These are phyloP conservation scores for Acrocalymma vagum DNA, from an alignment of 2,329 filamentous ascomycete genomes.

Conservation along the genomic window DNA sequence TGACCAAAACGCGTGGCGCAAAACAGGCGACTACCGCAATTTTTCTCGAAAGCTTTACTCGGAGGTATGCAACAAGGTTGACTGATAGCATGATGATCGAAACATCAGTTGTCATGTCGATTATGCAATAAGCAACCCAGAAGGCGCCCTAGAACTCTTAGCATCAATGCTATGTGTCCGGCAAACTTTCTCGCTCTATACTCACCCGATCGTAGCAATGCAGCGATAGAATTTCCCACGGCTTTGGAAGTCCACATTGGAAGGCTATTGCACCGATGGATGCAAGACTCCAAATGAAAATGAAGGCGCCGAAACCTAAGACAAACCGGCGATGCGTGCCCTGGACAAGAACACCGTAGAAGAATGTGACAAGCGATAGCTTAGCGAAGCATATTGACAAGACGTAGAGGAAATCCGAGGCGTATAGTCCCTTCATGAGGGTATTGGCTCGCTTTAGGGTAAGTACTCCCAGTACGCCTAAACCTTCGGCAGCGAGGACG, in stretches of 20 bases:
- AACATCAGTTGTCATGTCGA: constrained; percentile 42
- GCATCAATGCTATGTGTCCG: constrained; percentile 8
- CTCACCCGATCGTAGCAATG: constrained; percentile 40
- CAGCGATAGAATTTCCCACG: constrained; percentile 37
- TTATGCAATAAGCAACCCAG: constrained; percentile 43
- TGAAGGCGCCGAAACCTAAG: constrained; percentile 27
- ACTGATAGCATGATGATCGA: constrained; percentile 40
- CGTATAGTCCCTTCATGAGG: constrained; percentile 42
- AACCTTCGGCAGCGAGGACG: constrained; percentile 34
- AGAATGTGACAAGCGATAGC: constrained; percentile 38
- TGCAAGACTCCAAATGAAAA: constrained; percentile 34
- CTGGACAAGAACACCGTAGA: constrained; percentile 29
- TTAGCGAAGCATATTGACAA: constrained; percentile 38
- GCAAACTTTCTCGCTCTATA: not conserved
- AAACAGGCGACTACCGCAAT: constrained; percentile 41
- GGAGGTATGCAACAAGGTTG: constrained; percentile 37
- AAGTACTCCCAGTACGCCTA: constrained; percentile 23
- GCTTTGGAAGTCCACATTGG: constrained; percentile 39
- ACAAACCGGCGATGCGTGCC: constrained; percentile 28
- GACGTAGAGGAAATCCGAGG: constrained; percentile 44
- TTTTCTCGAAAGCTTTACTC: constrained; percentile 32
- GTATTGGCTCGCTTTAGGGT: constrained; percentile 25
- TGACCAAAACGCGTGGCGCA: constrained; percentile 37
- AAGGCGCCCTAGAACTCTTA: constrained; percentile 36
- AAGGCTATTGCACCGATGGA: constrained; percentile 36